Evolutionary conservation across 768 basidiomycete species (phyloP), one percentile per base, ranked within the genome.

Genomic region (Dacryopinax primogenitus): DNA sequence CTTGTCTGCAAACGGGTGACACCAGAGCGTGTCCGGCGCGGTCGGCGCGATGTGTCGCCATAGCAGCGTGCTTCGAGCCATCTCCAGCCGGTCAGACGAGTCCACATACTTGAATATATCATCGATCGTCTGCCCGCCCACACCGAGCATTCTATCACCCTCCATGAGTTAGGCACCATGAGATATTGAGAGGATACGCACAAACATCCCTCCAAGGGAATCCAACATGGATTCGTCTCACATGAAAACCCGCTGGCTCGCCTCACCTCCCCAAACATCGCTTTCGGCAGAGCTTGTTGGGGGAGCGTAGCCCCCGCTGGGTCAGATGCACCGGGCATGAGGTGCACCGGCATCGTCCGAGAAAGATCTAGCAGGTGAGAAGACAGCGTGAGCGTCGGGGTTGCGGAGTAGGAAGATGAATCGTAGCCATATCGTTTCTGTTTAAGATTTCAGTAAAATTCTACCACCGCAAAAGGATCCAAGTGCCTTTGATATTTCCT

Each of bases 21-120:
- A 97, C 93, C 79, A 97, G 2, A 99, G 81, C 0, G 96, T 99
- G 75, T 99, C 96, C 30, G 96, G 96, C 28, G 95, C 95, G 7
- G 96, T 98, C 2, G 96, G 96, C n/a, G 96, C 93, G 74, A 96
- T 84, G 77, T 98, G 95, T 66, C 93, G 79, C 96, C 95, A 99
- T 70, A 80, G 83, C 34, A 99, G 79, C 12, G 92, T 94, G 41
- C 86, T 79, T 71, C 85, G 82, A 11, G 90, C 82, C 66, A 97
- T 80, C 1, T 82, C 82, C 34, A 95, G 73, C 39, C 87, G 81
- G n/a, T 87, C 87, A 65, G 82, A 79, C 11, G 68, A 67, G 28
- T 77, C 76, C 41, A 98, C 78, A 75, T 99, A 99, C 73, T 92
- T 94, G 81, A 84, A 92, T 77, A 98, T 87, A 72, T 99, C 96